Evolutionary conservation across 495 filamentous ascomycete species (phyloP).

Genomic region (Podospora fimiseda): DNA sequence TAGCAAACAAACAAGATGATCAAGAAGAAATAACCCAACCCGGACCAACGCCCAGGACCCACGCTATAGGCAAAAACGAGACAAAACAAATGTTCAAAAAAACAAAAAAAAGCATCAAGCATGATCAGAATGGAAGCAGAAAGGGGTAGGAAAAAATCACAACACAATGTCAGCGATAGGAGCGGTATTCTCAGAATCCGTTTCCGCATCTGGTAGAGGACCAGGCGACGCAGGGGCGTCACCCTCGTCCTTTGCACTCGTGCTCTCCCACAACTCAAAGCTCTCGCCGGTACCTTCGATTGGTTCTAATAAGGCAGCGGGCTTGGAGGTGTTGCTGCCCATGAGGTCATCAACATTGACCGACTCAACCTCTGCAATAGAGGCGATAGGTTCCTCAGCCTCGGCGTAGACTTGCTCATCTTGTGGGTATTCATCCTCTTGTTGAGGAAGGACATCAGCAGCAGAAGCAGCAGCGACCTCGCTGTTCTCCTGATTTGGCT

Average conservation of each 20-base stretch:
- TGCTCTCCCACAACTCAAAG: slow-evolving; percentile 63
- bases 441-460: slow-evolving; percentile 8
- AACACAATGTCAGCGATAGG: no score
- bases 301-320: slow-evolving; percentile 42
- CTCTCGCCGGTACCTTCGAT: slow-evolving; percentile 47
- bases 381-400: slow-evolving; percentile 25
- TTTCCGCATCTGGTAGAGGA: slow-evolving; percentile 5
- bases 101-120: no score
- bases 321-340: slow-evolving; percentile 33
- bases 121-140: no score
- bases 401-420: slow-evolving; percentile 11
- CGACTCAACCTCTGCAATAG: slow-evolving; percentile 22
- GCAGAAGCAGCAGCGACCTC: slow-evolving; percentile 7
- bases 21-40: no score
- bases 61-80: no score
- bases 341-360: slow-evolving; percentile 43
- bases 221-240: slow-evolving; percentile 22
- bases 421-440: background rate
- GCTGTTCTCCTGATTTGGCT: slow-evolving; percentile 23
- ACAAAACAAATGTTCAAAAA: no score
- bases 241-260: slow-evolving; percentile 48
- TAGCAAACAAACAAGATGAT: no score
- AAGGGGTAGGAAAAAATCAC: no score
- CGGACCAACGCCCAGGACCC: no score
- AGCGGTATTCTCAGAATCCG: no score